Conservation (phyloP, 2,329 filamentous ascomycete species). For the Aspergillus quadricinctus region DNA sequence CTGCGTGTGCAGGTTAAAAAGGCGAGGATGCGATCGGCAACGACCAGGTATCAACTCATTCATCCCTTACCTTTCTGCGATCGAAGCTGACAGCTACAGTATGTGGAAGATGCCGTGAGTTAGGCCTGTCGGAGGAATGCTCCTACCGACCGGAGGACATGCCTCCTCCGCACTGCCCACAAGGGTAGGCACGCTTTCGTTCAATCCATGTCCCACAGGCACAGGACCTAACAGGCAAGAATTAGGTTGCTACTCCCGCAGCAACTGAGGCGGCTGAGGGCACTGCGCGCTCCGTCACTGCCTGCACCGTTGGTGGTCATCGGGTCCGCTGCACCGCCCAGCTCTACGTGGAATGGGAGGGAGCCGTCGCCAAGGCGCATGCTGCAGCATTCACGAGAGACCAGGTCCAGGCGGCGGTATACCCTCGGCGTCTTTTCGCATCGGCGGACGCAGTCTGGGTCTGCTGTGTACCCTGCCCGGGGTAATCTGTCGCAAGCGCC, state of each 20-base stretch:
- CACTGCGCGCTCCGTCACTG: not conserved
- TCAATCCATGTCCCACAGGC: not conserved
- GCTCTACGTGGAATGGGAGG: not conserved
- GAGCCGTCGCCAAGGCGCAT: not conserved
- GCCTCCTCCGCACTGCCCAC: not conserved
- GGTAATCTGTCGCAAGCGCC: not conserved
- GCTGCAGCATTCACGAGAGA: not conserved
- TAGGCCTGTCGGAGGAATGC: slow-evolving; percentile 1
- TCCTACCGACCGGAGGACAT: slow-evolving; percentile 11
- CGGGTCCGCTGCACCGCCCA: not conserved
- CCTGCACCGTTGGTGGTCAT: not conserved
- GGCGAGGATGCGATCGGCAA: not conserved
- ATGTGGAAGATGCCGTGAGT: slow-evolving; percentile 5
- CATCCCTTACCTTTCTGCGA: not conserved
- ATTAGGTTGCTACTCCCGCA: not conserved
- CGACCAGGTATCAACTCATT: not conserved
- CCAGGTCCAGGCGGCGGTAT: not conserved
- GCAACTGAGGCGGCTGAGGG: not conserved
- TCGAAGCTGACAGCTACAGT: not conserved
- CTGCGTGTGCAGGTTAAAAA: slow-evolving; percentile 2
- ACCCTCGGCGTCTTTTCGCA: not conserved
- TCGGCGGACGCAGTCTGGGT: not conserved
- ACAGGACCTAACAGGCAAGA: not conserved
- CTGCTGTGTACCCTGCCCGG: not conserved
- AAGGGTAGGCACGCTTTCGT: not conserved